Evolutionary conservation across 495 filamentous ascomycete genomes (phyloP).

Genomic region (Bathelium albidoporum): DNA sequence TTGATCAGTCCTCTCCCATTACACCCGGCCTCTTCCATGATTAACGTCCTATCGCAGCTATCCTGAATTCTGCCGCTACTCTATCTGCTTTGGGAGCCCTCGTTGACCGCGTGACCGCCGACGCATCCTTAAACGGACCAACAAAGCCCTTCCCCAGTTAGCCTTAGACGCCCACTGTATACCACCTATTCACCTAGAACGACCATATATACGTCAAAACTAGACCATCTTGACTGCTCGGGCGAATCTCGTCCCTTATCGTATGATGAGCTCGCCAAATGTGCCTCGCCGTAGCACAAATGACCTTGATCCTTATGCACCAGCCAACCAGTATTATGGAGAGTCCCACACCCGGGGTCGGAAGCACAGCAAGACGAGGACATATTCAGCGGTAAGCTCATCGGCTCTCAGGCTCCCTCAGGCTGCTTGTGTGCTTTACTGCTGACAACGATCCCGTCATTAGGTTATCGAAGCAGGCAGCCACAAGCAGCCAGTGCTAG

Average conservation of each 20-base stretch:
- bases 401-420: background rate
- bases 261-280: conserved; percentile 7
- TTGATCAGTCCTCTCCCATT: background rate
- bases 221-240: background rate
- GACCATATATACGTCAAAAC: background rate
- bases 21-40: background rate
- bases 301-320: conserved; percentile 35
- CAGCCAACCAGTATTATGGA: conserved; percentile 40
- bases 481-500: conserved; percentile 7
- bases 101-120: background rate
- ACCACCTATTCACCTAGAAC: conserved; percentile 5
- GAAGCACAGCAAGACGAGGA: conserved; percentile 32
- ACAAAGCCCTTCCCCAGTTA: background rate
- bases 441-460: background rate
- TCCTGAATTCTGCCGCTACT: background rate
- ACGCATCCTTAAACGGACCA: background rate
- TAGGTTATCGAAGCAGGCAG: background rate
- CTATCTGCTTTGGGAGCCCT: background rate
- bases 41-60: background rate
- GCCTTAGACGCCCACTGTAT: background rate
- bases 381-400: conserved; percentile 35
- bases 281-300: conserved; percentile 2
- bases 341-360: conserved; percentile 23
- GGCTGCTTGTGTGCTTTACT: background rate
- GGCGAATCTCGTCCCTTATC: background rate